These are phyloP conservation scores for Omphalea diandra DNA, from an alignment of 441 rosid species.

Conservation along the genomic window DNA sequence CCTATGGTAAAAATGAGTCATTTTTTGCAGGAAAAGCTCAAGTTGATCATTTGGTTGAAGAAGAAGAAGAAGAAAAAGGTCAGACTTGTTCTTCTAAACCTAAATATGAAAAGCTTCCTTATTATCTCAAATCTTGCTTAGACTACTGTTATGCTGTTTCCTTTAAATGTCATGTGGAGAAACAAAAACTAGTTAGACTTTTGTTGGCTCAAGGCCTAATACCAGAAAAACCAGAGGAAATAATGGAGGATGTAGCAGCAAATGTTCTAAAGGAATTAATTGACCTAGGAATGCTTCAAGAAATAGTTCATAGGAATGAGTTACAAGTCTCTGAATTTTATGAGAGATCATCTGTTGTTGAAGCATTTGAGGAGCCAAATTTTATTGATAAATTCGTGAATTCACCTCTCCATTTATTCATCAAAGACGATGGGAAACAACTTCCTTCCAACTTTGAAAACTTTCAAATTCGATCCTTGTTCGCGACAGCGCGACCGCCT, in stretches of 20 bases:
- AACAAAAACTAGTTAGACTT: no score
- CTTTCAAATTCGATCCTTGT: conserved; percentile 1
- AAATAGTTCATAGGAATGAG: not conserved
- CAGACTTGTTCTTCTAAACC: no score
- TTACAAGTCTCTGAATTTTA: not conserved
- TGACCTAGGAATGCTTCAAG: conserved; percentile 11
- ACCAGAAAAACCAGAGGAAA: conserved; percentile 8
- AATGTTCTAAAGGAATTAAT: conserved; percentile 6
- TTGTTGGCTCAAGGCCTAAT: not conserved
- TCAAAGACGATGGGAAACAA: conserved; percentile 5
- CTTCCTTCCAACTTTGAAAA: not conserved
- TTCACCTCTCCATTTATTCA: not conserved
- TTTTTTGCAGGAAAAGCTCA: no score
- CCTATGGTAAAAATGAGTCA: no score
- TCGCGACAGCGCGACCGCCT: not conserved
- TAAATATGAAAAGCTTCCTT: no score
- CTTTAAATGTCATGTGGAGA: no score
- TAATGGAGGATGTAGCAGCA: conserved; percentile 16
- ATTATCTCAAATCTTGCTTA: no score
- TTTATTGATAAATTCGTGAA: conserved; percentile 1
- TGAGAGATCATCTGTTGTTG: not conserved
- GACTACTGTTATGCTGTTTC: no score
- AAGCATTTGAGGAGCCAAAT: not conserved
- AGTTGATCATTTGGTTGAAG: no score
- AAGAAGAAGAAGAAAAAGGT: no score